Conservation (phyloP, 495 filamentous ascomycete genomes). For the Podospora pseudopauciseta region DNA sequence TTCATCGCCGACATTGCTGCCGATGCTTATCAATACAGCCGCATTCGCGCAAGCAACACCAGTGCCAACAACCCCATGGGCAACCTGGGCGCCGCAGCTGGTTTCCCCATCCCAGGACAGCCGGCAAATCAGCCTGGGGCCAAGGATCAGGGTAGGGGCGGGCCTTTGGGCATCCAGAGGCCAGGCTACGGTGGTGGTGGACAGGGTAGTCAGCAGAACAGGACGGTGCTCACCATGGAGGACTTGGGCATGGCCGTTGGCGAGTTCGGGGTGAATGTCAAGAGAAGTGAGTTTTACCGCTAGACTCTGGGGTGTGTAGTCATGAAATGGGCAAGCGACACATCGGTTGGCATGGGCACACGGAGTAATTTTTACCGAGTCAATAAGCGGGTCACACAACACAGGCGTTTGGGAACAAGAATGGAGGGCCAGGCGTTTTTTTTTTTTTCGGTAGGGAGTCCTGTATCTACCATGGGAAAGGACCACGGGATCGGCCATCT, state of each 20-base stretch:
- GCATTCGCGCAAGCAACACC: conserved; percentile 87
- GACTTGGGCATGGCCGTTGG: conserved; percentile 96
- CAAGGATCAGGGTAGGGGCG: conserved; percentile 55
- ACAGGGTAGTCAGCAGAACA: conserved; percentile 81
- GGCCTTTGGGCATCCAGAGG: conserved; percentile 79
- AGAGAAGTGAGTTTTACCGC: conserved; percentile 95
- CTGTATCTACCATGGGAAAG: neutral
- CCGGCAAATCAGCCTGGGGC: conserved; percentile 52
- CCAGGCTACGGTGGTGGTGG: conserved; percentile 92
- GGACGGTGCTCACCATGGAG: conserved; percentile 97
- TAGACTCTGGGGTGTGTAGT: conserved; percentile 35
- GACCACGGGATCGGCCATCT: no score
- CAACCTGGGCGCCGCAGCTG: conserved; percentile 73
- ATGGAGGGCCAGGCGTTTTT: neutral
- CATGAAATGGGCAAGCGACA: neutral
- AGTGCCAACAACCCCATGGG: conserved; percentile 85
- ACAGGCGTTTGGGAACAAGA: neutral
- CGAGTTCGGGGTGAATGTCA: conserved; percentile 96
- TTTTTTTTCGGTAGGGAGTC: neutral
- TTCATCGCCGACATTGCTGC: conserved; percentile 97
- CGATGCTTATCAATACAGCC: conserved; percentile 94
- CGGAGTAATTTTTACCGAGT: neutral
- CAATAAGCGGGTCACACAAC: neutral
- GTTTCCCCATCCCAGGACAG: conserved; percentile 61
- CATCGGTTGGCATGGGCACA: neutral